Percentiles rank a stretch among this genome's conserved stretches.
phyloP scores from a whole-genome alignment of 176 grass and related monocot genomes.

The Rhipidocladum racemiflorum region DNA sequence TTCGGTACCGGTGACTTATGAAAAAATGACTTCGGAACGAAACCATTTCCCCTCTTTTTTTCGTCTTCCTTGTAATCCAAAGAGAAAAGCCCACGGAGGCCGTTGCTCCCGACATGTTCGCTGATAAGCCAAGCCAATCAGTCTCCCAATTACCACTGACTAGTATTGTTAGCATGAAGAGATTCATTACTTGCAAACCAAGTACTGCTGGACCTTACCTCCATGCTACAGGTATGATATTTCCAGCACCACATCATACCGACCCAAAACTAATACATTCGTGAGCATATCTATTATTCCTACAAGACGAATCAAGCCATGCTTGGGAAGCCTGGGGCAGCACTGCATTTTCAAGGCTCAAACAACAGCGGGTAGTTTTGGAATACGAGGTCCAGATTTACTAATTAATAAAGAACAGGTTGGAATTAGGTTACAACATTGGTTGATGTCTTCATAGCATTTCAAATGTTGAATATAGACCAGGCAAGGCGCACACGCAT shows the following conservation, averaged over 20 bases:
- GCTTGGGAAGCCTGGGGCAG: neutral
- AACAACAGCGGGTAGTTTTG: neutral
- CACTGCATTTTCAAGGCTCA: neutral
- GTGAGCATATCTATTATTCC: neutral
- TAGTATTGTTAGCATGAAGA: no score
- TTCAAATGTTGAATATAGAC: constrained; percentile 27
- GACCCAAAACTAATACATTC: neutral
- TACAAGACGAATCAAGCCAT: neutral
- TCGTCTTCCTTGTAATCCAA: no score
- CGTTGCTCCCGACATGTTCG: no score
- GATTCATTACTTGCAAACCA: neutral
- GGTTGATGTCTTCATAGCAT: constrained; percentile 29
- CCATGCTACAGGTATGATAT: neutral
- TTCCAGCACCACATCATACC: neutral
- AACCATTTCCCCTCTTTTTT: no score
- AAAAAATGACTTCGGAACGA: no score
- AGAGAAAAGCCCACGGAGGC: no score
- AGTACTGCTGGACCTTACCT: neutral
- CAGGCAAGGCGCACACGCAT: constrained; percentile 8
- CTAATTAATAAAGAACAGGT: constrained; percentile 19
- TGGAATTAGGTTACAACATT: constrained; percentile 37
- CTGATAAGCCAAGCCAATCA: no score
- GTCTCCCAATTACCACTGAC: no score
- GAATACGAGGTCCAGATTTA: constrained; percentile 8
- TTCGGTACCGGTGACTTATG: no score